Conservation (phyloP, 345 rosid genomes). For the Euphorbia peplus region DNA sequence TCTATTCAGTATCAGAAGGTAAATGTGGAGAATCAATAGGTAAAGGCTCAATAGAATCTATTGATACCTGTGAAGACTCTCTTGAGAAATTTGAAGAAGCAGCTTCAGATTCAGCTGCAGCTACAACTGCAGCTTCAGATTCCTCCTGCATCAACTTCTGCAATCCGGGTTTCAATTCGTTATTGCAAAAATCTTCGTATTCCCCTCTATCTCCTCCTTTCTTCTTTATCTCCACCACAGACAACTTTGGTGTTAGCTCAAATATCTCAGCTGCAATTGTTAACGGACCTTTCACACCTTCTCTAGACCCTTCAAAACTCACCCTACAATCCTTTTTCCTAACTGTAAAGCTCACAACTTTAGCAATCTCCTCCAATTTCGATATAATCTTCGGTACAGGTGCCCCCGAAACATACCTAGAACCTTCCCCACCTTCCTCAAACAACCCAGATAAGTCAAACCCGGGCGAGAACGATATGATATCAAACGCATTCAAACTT, state of each 20-base stretch:
- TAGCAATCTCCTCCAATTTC: slow-evolving; percentile 41
- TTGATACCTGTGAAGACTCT: slow-evolving; percentile 10
- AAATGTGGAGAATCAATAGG: too few relatives aligned
- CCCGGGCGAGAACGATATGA: slow-evolving; percentile 39
- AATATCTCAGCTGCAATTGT: slow-evolving; percentile 41
- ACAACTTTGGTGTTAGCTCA: slow-evolving; percentile 45
- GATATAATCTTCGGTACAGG: slow-evolving; percentile 36
- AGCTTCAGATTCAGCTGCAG: slow-evolving; percentile 30
- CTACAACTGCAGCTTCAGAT: slow-evolving; percentile 38
- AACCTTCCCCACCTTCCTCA: slow-evolving; percentile 35
- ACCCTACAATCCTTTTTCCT: slow-evolving; percentile 43
- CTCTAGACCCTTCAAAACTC: slow-evolving; percentile 37
- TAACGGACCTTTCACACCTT: slow-evolving; percentile 38
- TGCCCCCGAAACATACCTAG: slow-evolving; percentile 36
- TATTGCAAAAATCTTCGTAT: slow-evolving; percentile 73
- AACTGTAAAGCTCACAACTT: slow-evolving; percentile 39
- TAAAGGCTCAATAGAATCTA: too few relatives aligned
- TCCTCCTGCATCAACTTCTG: slow-evolving; percentile 62
- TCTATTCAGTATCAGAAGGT: slow-evolving; percentile 67
- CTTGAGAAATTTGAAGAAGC: slow-evolving; percentile 1
- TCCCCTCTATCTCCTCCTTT: slow-evolving; percentile 78
- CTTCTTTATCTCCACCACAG: slow-evolving; percentile 83
- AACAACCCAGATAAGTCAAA: slow-evolving; percentile 38
- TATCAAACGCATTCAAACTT: slow-evolving; percentile 40
- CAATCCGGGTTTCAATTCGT: slow-evolving; percentile 67